These are phyloP conservation scores for Pseudofabraea citricarpa DNA, from an alignment of 2,329 filamentous ascomycete genomes.

Conservation along the genomic window DNA sequence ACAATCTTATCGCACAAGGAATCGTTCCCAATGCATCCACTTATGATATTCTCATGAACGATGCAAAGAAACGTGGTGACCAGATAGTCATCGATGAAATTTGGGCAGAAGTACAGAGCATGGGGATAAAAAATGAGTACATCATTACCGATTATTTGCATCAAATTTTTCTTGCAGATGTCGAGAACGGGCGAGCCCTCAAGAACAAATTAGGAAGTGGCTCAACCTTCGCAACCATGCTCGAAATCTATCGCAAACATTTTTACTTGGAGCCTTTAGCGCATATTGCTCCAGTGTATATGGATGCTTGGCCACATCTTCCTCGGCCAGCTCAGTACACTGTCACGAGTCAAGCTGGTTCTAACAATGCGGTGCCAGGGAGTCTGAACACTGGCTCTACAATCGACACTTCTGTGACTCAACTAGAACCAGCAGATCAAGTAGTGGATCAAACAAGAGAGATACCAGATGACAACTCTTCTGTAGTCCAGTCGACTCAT, in stretches of 20 bases:
- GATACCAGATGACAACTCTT: no score
- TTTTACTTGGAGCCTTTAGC: conserved; percentile 25
- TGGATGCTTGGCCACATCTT: conserved; percentile 29
- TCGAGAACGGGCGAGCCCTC: background rate
- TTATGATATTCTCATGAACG: conserved; percentile 65
- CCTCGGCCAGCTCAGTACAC: background rate
- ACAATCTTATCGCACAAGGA: conserved; percentile 54
- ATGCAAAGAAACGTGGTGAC: conserved; percentile 49
- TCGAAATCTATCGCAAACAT: conserved; percentile 25
- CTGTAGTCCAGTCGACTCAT: no score
- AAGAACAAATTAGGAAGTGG: conserved; percentile 3
- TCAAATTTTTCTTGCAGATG: conserved; percentile 39
- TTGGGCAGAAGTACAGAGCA: conserved; percentile 45
- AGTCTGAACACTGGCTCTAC: background rate
- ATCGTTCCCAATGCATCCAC: conserved; percentile 61
- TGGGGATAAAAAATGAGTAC: conserved; percentile 41
- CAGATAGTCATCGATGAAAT: conserved; percentile 46
- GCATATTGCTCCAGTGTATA: conserved; percentile 29
- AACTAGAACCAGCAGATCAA: background rate
- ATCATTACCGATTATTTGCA: conserved; percentile 50
- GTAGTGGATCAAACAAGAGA: no score
- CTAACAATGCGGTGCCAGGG: background rate
- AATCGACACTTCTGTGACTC: no score
- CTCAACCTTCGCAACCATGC: conserved; percentile 24
- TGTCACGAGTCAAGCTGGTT: background rate